Evolutionary conservation across 441 rosid species (phyloP).

Genomic region (Eugenia klotzschiana): DNA sequence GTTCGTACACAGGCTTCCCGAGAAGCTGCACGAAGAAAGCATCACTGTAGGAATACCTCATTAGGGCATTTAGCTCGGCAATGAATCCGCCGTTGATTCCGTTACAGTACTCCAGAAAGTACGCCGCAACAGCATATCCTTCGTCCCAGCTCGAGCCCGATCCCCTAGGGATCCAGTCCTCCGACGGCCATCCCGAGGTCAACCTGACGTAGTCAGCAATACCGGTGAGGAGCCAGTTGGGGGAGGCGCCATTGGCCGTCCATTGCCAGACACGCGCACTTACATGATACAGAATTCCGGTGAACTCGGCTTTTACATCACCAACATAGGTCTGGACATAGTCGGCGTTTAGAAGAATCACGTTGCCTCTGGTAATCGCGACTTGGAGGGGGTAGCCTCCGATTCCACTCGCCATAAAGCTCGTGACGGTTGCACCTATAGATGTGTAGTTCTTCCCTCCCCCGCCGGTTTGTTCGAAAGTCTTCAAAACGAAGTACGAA

Average conservation of each 20-base stretch:
- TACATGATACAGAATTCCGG: not conserved
- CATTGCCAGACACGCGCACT: not conserved
- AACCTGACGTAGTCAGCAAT: not conserved
- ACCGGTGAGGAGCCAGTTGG: not conserved
- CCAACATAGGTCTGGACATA: not conserved
- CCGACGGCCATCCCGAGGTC: not conserved
- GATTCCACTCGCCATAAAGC: not conserved
- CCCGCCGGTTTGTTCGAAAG: not conserved
- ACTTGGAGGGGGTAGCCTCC: not conserved
- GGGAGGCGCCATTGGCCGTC: not conserved
- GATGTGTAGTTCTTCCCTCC: not conserved
- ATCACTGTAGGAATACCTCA: not conserved
- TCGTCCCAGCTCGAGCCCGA: not conserved
- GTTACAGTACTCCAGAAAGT: not conserved
- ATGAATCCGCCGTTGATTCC: not conserved
- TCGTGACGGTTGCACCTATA: not conserved
- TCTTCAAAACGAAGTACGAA: not conserved
- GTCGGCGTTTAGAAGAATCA: not conserved
- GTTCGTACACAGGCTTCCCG: not conserved
- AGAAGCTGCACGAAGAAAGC: not conserved
- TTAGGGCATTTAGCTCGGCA: not conserved
- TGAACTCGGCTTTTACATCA: not conserved
- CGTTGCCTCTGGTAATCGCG: not conserved
- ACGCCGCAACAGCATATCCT: not conserved
- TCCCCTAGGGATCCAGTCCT: not conserved